Conservation (phyloP, 140 eudicot species). For the Bidens hawaiensis region DNA sequence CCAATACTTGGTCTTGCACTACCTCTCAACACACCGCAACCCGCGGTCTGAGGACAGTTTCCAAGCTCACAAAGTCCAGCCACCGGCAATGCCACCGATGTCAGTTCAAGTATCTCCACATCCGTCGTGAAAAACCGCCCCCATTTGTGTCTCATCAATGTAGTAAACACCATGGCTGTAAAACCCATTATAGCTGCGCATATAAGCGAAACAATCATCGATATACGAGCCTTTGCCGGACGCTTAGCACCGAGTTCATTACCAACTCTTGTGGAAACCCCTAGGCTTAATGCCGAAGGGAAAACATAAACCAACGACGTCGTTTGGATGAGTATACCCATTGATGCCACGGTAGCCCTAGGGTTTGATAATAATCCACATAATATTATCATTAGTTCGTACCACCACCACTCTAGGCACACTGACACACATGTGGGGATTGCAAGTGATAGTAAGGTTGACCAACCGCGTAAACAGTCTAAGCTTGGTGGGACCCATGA, state of each 20-base stretch:
- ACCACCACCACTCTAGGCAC: constrained; percentile 78
- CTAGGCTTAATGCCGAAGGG: constrained; percentile 54
- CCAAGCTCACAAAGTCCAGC: constrained; percentile 38
- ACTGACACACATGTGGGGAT: constrained; percentile 72
- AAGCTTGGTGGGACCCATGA: constrained; percentile 75
- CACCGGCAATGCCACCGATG: constrained; percentile 29
- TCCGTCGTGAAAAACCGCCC: constrained; percentile 33
- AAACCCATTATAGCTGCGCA: constrained; percentile 49
- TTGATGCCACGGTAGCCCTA: constrained; percentile 47
- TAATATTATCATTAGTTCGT: constrained; percentile 53
- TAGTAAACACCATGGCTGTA: constrained; percentile 33
- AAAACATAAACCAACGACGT: constrained; percentile 55
- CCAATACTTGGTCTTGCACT: constrained; percentile 31
- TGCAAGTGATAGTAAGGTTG: constrained; percentile 49
- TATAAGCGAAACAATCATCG: constrained; percentile 50
- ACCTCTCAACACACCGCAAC: constrained; percentile 39
- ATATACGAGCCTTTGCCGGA: constrained; percentile 43
- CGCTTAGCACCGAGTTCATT: constrained; percentile 54
- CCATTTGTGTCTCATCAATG: constrained; percentile 32
- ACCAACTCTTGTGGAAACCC: constrained; percentile 57
- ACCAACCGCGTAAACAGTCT: constrained; percentile 81
- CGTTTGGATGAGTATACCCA: constrained; percentile 65
- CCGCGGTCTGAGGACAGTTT: constrained; percentile 39
- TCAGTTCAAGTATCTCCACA: constrained; percentile 27
- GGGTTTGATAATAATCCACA: constrained; percentile 54